phyloP scores from a whole-genome alignment of 495 filamentous ascomycete species.

The Glonium stellatum region DNA sequence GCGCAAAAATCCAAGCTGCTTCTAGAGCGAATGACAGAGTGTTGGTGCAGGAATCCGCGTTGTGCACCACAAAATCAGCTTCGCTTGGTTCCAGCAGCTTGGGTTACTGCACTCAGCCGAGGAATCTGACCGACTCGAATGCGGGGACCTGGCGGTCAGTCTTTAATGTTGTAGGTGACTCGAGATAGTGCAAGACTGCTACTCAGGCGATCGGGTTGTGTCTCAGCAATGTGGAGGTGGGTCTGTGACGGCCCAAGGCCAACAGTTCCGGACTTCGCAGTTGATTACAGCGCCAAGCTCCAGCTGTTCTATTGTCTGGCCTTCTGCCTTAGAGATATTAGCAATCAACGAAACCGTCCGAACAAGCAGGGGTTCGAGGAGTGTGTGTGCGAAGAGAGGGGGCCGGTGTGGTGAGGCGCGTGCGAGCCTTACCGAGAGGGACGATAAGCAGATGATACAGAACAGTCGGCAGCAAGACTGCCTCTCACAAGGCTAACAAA shows the following conservation, averaged over 20 bases:
- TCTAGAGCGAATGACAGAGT: constrained; percentile 6
- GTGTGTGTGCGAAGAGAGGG: neutral
- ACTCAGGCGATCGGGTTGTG: neutral
- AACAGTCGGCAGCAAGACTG: neutral
- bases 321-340: neutral
- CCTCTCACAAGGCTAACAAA: neutral
- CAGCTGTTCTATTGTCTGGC: neutral
- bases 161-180: neutral
- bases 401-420: constrained; percentile 12
- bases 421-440: constrained; percentile 20
- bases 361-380: constrained; percentile 1
- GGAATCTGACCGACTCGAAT: constrained; percentile 19
- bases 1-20: neutral
- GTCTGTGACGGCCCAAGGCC: neutral
- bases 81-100: constrained; percentile 17
- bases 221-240: neutral
- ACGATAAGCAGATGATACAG: constrained; percentile 12
- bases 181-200: neutral
- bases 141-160: neutral
- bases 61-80: constrained; percentile 5
- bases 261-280: neutral
- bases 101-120: constrained; percentile 23
- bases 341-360: neutral
- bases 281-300: neutral
- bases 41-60: constrained; percentile 9